These are phyloP conservation scores for Coniochaeta ligniaria DNA, from an alignment of 2,329 filamentous ascomycete genomes.

Conservation along the genomic window DNA sequence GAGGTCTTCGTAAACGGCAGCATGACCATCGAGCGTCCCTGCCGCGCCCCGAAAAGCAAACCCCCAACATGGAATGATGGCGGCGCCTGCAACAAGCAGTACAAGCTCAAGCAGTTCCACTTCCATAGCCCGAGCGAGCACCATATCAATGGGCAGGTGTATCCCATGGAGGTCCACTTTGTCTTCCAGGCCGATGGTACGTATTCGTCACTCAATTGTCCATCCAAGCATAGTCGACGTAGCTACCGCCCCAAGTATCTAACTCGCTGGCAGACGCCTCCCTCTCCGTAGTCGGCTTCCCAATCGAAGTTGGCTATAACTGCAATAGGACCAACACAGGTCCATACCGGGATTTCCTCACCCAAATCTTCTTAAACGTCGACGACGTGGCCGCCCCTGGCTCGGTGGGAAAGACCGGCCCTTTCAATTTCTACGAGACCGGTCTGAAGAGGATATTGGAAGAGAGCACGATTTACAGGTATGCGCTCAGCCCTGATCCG, in stretches of 20 bases:
- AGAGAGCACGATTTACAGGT: not conserved
- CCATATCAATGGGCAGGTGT: constrained; percentile 34
- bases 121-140: constrained; percentile 57
- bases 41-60: not conserved
- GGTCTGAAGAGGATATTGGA: not conserved
- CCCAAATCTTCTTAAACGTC: constrained; percentile 28
- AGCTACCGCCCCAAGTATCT: not conserved
- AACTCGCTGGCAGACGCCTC: constrained; percentile 16
- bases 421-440: constrained; percentile 33
- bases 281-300: constrained; percentile 28
- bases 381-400: constrained; percentile 31
- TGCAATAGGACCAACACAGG: constrained; percentile 11
- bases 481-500: not conserved
- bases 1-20: constrained; percentile 42
- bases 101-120: constrained; percentile 47
- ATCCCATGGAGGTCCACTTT: constrained; percentile 32
- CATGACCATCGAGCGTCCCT: constrained; percentile 23
- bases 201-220: not conserved
- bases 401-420: constrained; percentile 22
- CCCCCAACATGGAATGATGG: not conserved
- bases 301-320: constrained; percentile 21
- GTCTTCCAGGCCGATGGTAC: constrained; percentile 26
- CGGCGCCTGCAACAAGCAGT: constrained; percentile 22
- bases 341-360: constrained; percentile 18
- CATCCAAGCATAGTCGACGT: not conserved